Evolutionary conservation across 2,329 filamentous ascomycete genomes (phyloP), one percentile per base, ranked within the genome.

Genomic region (Torrubiellomyces zombiae): DNA sequence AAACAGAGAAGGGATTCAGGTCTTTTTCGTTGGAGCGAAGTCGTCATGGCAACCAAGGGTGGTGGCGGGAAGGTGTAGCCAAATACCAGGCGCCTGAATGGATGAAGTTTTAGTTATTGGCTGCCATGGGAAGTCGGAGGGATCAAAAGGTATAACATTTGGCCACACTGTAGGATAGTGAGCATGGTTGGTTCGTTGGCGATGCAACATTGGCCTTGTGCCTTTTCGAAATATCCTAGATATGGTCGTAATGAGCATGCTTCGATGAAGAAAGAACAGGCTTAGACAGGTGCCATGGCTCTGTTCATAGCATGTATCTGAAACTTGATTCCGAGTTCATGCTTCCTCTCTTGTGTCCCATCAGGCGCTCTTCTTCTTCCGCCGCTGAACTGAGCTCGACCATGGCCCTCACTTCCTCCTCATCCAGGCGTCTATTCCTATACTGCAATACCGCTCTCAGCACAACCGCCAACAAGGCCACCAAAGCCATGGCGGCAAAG

Each of bases 401-500:
- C n/a, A n/a, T n/a, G 20, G 23, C 34, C 31, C 29, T 43, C 43
- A 10, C 35, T 33, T 17, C 51, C 17, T 39, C 41, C 18, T 29
- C 29, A 26, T 63, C 58, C 30, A 60, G 42, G 29, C 36, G 50
- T 10, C 46, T 35, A 38, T 78, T 78, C 40, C 55, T 48, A 26
- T 57, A 43, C 22, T 43, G 44, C 18, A 79, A 40, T 16, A 68
- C 55, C n/a, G 55, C 29, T 27, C 73, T 58, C 46, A 78, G 44
- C 7, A 49, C 39, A 16, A 58, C 33, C 0, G 70, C 69, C 30
- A 78, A 39, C 0, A 57, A 29, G 2, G 67, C 70, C 4, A 78
- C 73, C 2, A 53, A 46, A 3, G 63, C 33, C 73, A 80, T 76
- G 29, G 71, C 72, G 7, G 44, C 53, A 0, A 69, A 67, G 37